Evolutionary conservation across 78 protist species (phyloP).

Genomic region (Acrasis kona): DNA sequence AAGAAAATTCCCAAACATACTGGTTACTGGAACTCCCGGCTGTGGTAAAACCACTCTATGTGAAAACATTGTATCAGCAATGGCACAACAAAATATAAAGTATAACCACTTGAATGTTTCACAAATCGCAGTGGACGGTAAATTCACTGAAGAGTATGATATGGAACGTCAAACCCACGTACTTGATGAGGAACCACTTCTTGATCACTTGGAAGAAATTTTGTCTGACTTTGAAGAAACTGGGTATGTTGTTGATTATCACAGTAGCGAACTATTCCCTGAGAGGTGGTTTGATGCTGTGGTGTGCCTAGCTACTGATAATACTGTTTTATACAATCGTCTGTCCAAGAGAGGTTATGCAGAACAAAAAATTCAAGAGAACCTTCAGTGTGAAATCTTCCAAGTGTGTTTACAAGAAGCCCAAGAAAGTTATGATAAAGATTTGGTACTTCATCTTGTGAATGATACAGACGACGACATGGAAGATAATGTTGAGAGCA

Average conservation of each 20-base stretch:
- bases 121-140: conserved; percentile 48
- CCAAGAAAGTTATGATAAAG: conserved; percentile 23
- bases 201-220: conserved; percentile 37
- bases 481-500: conserved; percentile 10
- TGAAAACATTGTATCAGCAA: conserved; percentile 4
- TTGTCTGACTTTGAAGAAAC: conserved; percentile 37
- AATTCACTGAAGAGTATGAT: conserved; percentile 60
- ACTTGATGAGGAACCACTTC: conserved; percentile 52
- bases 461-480: conserved; percentile 36
- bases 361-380: conserved; percentile 54
- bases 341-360: conserved; percentile 47
- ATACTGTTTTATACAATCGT: conserved; percentile 42
- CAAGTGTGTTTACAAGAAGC: conserved; percentile 79
- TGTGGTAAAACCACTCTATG: conserved; percentile 38
- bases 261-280: conserved; percentile 77
- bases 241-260: conserved; percentile 74
- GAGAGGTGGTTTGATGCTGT: conserved; percentile 86
- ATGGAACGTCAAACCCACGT: conserved; percentile 55
- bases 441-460: background rate
- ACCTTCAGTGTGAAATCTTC: conserved; percentile 79
- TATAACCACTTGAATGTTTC: conserved; percentile 49
- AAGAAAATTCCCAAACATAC: no score
- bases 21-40: conserved; percentile 52
- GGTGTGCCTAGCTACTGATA: conserved; percentile 65
- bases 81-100: background rate